A percentile compares a stretch with the other conserved stretches of the same genome.
phyloP scores from a whole-genome alignment of 768 basidiomycete genomes.

The Lactarius pseudohatsudake region DNA sequence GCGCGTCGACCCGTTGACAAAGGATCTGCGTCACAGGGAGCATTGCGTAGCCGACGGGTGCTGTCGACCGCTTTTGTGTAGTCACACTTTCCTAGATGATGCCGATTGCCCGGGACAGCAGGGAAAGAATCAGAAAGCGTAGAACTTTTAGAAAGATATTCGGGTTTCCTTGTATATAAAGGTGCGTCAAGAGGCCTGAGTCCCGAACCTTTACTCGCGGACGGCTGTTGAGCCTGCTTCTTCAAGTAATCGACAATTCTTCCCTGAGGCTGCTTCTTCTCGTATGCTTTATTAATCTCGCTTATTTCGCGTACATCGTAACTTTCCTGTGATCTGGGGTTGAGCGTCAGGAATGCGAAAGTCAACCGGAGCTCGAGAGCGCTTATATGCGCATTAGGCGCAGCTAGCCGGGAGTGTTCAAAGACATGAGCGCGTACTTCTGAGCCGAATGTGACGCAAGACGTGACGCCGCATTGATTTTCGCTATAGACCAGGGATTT shows the following conservation, averaged over 20 bases:
- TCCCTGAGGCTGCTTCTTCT: slow-evolving; percentile 32
- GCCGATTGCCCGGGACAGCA: neutral
- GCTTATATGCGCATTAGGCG: slow-evolving; percentile 11
- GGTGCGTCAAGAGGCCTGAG: slow-evolving; percentile 15
- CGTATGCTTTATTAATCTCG: neutral
- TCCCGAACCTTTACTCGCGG: slow-evolving; percentile 9
- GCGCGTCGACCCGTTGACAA: neutral
- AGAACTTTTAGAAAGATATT: neutral
- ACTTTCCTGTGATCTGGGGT: slow-evolving; percentile 5
- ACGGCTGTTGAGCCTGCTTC: slow-evolving; percentile 38
- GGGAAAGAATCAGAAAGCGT: neutral
- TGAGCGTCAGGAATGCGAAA: slow-evolving; percentile 4
- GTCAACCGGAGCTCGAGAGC: neutral
- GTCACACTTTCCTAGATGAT: neutral
- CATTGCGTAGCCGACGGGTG: neutral
- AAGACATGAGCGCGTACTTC: slow-evolving; percentile 15
- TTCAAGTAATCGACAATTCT: slow-evolving; percentile 49
- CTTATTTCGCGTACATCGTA: neutral
- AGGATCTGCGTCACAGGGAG: neutral
- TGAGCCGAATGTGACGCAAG: slow-evolving; percentile 47
- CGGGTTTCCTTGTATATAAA: slow-evolving; percentile 2
- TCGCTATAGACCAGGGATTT: slow-evolving; percentile 81
- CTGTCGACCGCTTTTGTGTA: neutral
- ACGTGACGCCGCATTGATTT: slow-evolving; percentile 69
- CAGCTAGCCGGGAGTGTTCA: neutral